Conservation (phyloP, 208 protist genomes). For the Trichomonas vaginalis region DNA sequence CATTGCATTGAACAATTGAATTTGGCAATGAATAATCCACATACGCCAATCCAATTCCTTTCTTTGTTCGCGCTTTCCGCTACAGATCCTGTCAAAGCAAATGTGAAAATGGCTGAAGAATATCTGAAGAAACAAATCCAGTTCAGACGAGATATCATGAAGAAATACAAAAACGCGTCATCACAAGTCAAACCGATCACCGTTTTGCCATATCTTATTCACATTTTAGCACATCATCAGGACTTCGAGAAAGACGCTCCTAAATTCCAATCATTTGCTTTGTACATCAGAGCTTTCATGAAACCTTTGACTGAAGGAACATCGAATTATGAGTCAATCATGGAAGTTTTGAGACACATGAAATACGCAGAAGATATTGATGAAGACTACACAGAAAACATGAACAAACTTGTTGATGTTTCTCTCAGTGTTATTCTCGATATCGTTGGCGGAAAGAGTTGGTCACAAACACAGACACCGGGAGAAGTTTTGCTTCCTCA, state of each 20-base stretch:
- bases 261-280: not conserved
- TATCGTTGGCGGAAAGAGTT: not conserved
- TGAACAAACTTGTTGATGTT: not conserved
- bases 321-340: not conserved
- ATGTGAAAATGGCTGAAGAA: not conserved
- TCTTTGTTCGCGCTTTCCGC: not conserved
- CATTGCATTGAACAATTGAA: not conserved
- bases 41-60: not conserved
- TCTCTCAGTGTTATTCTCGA: not conserved
- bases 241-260: not conserved
- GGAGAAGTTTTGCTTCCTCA: not conserved
- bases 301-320: not conserved
- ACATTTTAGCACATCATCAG: not conserved
- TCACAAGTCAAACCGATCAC: not conserved
- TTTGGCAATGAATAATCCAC: not conserved
- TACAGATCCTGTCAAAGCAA: not conserved
- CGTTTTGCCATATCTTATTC: not conserved
- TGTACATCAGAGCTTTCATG: not conserved
- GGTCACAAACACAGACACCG: too few relatives aligned
- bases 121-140: not conserved
- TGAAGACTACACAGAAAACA: not conserved
- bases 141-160: not conserved
- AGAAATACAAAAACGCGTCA: not conserved
- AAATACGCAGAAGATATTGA: not conserved
- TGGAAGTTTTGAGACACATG: not conserved